Percentiles rank a stretch among this genome's conserved stretches.
Evolutionary conservation across 768 basidiomycete species (phyloP).

Genomic region (Calvatia gigantea): DNA sequence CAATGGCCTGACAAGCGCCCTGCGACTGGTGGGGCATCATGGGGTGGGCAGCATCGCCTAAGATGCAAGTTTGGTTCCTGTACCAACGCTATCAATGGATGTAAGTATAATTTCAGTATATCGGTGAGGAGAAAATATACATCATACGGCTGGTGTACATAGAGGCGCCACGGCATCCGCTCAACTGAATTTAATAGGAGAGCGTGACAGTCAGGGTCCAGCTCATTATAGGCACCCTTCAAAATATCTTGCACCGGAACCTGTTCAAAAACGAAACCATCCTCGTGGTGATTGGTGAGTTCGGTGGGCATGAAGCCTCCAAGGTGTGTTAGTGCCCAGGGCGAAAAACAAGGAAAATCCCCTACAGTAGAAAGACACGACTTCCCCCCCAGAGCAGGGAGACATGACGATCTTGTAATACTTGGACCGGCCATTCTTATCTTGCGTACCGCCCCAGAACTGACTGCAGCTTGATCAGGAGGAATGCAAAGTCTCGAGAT

Average conservation of each 20-base stretch:
- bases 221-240: slow-evolving; percentile 23
- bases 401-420: slow-evolving; percentile 34
- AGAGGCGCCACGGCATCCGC: slow-evolving; percentile 32
- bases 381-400: slow-evolving; percentile 25
- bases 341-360: neutral
- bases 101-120: neutral
- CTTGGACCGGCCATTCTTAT: slow-evolving; percentile 25
- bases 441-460: slow-evolving; percentile 28
- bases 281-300: slow-evolving; percentile 28
- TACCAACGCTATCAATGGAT: slow-evolving; percentile 19
- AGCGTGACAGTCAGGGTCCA: slow-evolving; percentile 27
- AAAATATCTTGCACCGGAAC: slow-evolving; percentile 28
- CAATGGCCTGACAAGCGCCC: slow-evolving; percentile 28
- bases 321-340: neutral
- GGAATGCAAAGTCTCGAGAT: neutral
- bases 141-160: slow-evolving; percentile 28
- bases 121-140: slow-evolving; percentile 12
- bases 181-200: slow-evolving; percentile 26
- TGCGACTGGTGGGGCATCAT: slow-evolving; percentile 30
- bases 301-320: slow-evolving; percentile 31
- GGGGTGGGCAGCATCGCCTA: slow-evolving; percentile 27
- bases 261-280: slow-evolving; percentile 28
- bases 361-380: slow-evolving; percentile 29
- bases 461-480: slow-evolving; percentile 17
- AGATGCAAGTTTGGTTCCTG: slow-evolving; percentile 23